These are phyloP conservation scores for Dissoconium aciculare DNA, from an alignment of 2,329 filamentous ascomycete species.

Conservation along the genomic window DNA sequence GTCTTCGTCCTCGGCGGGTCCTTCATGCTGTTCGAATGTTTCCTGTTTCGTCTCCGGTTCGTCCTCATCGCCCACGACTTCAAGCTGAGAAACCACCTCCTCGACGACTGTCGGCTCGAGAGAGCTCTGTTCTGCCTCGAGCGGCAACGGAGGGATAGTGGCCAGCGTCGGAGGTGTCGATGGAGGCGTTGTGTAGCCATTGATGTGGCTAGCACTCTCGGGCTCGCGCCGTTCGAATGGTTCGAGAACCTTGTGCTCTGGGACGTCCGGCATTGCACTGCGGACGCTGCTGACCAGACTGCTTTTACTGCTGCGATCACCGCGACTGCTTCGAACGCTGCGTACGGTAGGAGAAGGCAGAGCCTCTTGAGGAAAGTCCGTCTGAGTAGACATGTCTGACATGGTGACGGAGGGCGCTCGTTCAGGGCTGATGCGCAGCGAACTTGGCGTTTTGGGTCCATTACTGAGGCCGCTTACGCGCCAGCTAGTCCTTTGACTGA, in stretches of 20 bases:
- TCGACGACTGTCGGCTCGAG: too few species aligned
- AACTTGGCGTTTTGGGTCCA: slow-evolving; percentile 18
- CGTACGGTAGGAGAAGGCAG: slow-evolving; percentile 8
- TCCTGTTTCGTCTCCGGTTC: too few species aligned
- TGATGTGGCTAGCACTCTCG: slow-evolving; percentile 9
- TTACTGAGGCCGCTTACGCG: slow-evolving; percentile 17
- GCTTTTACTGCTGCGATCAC: slow-evolving; percentile 14
- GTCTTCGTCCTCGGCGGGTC: slow-evolving; percentile 17
- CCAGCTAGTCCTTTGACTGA: slow-evolving; percentile 52
- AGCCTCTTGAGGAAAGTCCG: slow-evolving; percentile 11
- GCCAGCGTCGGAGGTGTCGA: slow-evolving; percentile 15
- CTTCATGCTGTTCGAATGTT: slow-evolving; percentile 1
- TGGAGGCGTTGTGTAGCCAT: slow-evolving; percentile 22
- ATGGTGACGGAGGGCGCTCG: slow-evolving; percentile 14
- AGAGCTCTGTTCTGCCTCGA: too few species aligned
- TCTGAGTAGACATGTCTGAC: slow-evolving; percentile 21
- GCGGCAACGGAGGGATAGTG: not conserved
- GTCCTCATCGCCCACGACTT: too few species aligned
- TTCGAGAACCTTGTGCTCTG: slow-evolving; percentile 17
- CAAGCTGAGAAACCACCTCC: too few species aligned
- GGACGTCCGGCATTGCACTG: slow-evolving; percentile 16
- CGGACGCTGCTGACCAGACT: slow-evolving; percentile 11
- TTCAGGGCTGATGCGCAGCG: slow-evolving; percentile 19
- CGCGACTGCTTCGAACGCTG: slow-evolving; percentile 9
- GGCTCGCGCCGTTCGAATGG: slow-evolving; percentile 5